Conservation (phyloP, 2,329 filamentous ascomycete genomes). For the Paraconiothyrium brasiliense region DNA sequence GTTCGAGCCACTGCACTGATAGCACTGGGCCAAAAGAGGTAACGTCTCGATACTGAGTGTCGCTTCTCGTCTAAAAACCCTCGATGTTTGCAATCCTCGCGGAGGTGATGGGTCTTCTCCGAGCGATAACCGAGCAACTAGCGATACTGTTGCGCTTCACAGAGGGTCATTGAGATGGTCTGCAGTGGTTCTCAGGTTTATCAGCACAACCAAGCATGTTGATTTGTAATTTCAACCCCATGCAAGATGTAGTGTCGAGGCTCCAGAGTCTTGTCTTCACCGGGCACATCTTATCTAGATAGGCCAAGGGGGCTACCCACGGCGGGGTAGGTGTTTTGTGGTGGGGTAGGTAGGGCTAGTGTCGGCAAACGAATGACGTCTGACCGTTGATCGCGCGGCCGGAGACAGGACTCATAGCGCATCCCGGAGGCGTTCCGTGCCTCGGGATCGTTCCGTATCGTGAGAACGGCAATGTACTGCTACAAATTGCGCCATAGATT, state of each 20-base stretch:
- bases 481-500: slow-evolving; percentile 11
- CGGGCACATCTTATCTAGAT: not conserved
- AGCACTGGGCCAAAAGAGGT: not conserved
- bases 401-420: not conserved
- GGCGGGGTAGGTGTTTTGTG: slow-evolving; percentile 36
- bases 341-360: slow-evolving; percentile 30
- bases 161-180: not conserved
- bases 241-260: no score
- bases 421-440: not conserved
- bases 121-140: slow-evolving; percentile 4
- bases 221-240: not conserved
- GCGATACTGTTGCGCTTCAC: not conserved
- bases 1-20: not conserved
- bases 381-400: not conserved
- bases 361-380: slow-evolving; percentile 20
- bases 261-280: not conserved
- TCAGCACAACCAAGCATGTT: not conserved
- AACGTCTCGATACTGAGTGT: not conserved
- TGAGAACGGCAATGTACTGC: slow-evolving; percentile 16
- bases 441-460: not conserved
- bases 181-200: not conserved
- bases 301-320: slow-evolving; percentile 11
- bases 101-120: not conserved
- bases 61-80: not conserved
- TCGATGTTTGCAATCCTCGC: not conserved